Evolutionary conservation across 2,329 filamentous ascomycete genomes (phyloP).

Genomic region (Epichloe hybrida): DNA sequence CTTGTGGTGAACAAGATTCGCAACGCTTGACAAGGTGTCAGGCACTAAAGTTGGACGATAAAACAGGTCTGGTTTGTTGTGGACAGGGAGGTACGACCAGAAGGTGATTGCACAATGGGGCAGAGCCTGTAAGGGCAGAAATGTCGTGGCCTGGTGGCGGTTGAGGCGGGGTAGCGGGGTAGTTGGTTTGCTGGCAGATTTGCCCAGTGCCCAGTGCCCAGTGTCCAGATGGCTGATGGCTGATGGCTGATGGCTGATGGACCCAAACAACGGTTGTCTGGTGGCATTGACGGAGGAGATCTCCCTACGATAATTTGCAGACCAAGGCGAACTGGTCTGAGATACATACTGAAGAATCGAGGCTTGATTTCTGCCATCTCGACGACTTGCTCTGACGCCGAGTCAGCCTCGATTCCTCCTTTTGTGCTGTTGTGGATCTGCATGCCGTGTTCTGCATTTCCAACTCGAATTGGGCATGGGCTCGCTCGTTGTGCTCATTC

Average conservation of each 20-base stretch:
- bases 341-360: no score
- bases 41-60: not conserved
- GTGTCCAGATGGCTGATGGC: no score
- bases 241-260: not conserved
- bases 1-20: not conserved
- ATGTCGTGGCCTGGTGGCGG: not conserved
- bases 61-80: not conserved
- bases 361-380: no score
- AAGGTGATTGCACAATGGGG: not conserved
- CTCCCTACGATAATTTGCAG: no score
- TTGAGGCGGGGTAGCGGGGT: slow-evolving; percentile 40
- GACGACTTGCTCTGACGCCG: no score
- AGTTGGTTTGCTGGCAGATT: slow-evolving; percentile 6
- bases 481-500: not conserved
- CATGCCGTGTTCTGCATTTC: not conserved
- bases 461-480: not conserved
- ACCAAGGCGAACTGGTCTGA: no score
- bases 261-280: not conserved
- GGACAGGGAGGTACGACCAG: not conserved
- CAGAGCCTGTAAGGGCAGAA: not conserved
- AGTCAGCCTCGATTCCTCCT: no score
- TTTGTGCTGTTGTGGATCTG: no score
- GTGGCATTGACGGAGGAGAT: no score
- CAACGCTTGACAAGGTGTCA: not conserved
- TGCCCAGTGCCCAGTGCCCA: not conserved